Evolutionary conservation across 257 asterid genomes (phyloP).

Genomic region (Jacaranda mimosifolia): DNA sequence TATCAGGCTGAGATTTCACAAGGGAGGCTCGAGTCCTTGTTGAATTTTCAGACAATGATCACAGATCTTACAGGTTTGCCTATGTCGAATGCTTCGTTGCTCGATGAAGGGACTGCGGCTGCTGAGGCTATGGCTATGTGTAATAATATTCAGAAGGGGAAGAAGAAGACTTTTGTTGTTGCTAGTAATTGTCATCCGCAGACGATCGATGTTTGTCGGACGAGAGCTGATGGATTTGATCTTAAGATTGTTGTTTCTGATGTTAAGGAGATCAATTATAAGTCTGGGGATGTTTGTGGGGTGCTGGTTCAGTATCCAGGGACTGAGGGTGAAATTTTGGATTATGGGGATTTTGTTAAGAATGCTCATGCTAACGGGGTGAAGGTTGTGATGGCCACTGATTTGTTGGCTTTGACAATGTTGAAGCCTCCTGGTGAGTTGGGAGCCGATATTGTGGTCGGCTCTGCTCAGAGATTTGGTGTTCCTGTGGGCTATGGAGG

Average conservation of each 20-base stretch:
- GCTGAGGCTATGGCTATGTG: slow-evolving; percentile 99
- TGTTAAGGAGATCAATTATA: slow-evolving; percentile 61
- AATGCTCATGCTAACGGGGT: slow-evolving; percentile 79
- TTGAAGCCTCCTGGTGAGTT: slow-evolving; percentile 90
- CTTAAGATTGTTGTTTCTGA: slow-evolving; percentile 69
- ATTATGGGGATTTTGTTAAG: slow-evolving; percentile 76
- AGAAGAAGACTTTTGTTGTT: slow-evolving; percentile 76
- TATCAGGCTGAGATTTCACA: slow-evolving; percentile 95
- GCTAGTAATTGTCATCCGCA: slow-evolving; percentile 89
- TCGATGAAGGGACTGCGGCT: slow-evolving; percentile 90
- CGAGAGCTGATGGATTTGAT: slow-evolving; percentile 83
- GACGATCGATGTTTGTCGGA: slow-evolving; percentile 78
- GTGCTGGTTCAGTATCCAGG: slow-evolving; percentile 92
- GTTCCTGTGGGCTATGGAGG: slow-evolving; percentile 98
- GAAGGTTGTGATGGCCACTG: slow-evolving; percentile 93
- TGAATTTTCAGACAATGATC: slow-evolving; percentile 81
- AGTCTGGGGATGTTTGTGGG: slow-evolving; percentile 83
- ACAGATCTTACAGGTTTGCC: slow-evolving; percentile 89
- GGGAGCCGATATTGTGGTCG: slow-evolving; percentile 87
- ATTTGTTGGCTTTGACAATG: slow-evolving; percentile 82
- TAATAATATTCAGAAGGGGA: slow-evolving; percentile 78
- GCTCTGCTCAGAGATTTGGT: slow-evolving; percentile 95
- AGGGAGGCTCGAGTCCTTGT: slow-evolving; percentile 83
- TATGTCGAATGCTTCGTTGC: slow-evolving; percentile 93
- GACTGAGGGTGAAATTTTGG: slow-evolving; percentile 82